Evolutionary conservation across 2,329 filamentous ascomycete genomes (phyloP).

Genomic region (Leptodontidium sp.): DNA sequence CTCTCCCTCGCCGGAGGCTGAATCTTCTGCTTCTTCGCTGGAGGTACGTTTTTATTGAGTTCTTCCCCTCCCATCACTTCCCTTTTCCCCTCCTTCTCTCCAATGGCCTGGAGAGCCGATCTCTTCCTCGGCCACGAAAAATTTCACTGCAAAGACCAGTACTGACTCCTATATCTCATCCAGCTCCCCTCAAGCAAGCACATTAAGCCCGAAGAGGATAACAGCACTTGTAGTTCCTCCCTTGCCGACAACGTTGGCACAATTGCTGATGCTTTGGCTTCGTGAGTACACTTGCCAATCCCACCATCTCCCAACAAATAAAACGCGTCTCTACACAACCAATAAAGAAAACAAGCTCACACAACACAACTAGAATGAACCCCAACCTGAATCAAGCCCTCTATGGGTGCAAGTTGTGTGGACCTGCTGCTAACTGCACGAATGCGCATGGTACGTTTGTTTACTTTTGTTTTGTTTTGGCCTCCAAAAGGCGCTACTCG

Average conservation of each 20-base stretch:
- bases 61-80: no score
- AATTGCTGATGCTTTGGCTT: neutral
- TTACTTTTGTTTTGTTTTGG: conserved; percentile 11
- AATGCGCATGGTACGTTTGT: conserved; percentile 1
- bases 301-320: neutral
- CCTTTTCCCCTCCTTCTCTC: neutral
- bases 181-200: neutral
- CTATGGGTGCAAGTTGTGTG: conserved; percentile 8
- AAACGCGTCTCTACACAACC: neutral
- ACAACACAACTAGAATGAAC: neutral
- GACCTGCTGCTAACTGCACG: conserved; percentile 5
- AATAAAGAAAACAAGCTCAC: neutral
- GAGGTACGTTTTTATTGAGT: neutral
- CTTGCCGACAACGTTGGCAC: neutral
- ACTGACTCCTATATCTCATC: neutral
- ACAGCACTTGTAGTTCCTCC: neutral
- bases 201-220: neutral
- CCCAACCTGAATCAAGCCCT: neutral
- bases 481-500: conserved; percentile 5
- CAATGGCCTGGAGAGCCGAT: neutral
- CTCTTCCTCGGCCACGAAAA: neutral
- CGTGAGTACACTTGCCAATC: neutral
- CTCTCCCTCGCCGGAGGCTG: no score
- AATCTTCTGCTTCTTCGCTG: neutral
- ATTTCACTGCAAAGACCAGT: neutral